These are phyloP conservation scores for Cyclotella choctawhatcheeana DNA, from an alignment of 108 stramenopile species.

Conservation along the genomic window DNA sequence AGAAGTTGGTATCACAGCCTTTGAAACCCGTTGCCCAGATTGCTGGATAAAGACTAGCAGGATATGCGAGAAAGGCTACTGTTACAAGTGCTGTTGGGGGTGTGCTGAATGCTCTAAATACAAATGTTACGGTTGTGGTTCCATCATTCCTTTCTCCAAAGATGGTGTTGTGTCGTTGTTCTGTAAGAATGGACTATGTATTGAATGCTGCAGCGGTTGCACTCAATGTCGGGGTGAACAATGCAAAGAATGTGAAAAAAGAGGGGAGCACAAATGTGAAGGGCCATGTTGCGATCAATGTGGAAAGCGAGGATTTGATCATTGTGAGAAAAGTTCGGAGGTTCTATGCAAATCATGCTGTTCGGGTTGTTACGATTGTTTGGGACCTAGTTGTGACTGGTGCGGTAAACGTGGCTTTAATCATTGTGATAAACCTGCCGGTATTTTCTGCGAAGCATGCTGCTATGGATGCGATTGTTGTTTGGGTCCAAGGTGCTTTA, in stretches of 20 bases:
- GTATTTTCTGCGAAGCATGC: slow-evolving; percentile 2
- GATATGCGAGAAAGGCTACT: slow-evolving; percentile 1
- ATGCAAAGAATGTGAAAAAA: neutral
- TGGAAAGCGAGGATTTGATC: slow-evolving; percentile 12
- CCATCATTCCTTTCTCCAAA: slow-evolving; percentile 5
- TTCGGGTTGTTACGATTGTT: neutral
- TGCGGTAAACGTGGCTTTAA: neutral
- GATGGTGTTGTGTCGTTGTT: slow-evolving; percentile 2
- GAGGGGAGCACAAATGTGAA: slow-evolving; percentile 9
- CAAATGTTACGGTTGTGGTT: neutral
- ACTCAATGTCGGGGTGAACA: neutral
- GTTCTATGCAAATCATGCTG: slow-evolving; percentile 9
- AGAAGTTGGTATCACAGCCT: slow-evolving; percentile 22
- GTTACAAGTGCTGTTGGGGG: slow-evolving; percentile 21
- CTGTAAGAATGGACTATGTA: neutral
- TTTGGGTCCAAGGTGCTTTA: neutral
- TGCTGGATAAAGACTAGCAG: neutral
- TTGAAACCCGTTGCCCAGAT: neutral
- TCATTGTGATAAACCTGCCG: neutral
- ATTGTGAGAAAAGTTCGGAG: neutral
- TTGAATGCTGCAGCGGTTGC: slow-evolving; percentile 11
- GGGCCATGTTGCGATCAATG: neutral
- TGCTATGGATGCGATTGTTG: slow-evolving; percentile 3
- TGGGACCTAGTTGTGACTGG: neutral
- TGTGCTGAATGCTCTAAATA: slow-evolving; percentile 9